Evolutionary conservation across 2,329 filamentous ascomycete genomes (phyloP), one percentile per base, ranked within the genome.

Genomic region (Diaporthe eres): DNA sequence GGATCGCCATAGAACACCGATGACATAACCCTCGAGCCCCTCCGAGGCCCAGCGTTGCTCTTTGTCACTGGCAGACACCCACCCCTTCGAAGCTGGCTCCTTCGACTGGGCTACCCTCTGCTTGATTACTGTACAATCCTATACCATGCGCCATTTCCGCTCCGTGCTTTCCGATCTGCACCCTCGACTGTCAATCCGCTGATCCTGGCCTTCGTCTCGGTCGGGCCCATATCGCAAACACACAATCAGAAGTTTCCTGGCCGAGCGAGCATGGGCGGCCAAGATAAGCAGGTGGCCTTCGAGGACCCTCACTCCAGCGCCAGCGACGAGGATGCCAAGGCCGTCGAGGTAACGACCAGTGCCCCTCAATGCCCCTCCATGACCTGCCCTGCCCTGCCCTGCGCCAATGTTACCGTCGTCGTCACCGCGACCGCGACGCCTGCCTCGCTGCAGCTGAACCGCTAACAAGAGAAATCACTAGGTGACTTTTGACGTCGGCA

Each of bases 401-500:
- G 15, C 25, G 13, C 55, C 37, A 17, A 15, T 61, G 12, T 13
- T 15, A 4, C n/a, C 17, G 15, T 51, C 51, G 19, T 9, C 51
- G 3, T 15, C 44, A 22, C 34, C 39, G 19, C 42, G 17, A 31
- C 4, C 39, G 9, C 34, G 22, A 70, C 19, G 28, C 28, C 28
- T 13, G 12, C 19, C 49, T 22, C 28, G 65, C 34, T 42, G 34
- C 22, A 17, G 49, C 34, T 13, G 17, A 37, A 10, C 47, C 22
- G 57, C 75, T 57, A 25, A 49, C 55, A 53, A 47, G 4, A 44
- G 17, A 60, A 4, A 31, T 22, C 55, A 9, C 37, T 61, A 91
- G 90, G 91, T 93, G 68, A 87, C 90, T 31, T 93, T 94, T 80
- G 91, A 93, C 77, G 84, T 89, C 1, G 83, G 87, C 53, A 92